These are phyloP conservation scores for Microcera coccophila DNA, from an alignment of 2,329 filamentous ascomycete species.

Conservation along the genomic window DNA sequence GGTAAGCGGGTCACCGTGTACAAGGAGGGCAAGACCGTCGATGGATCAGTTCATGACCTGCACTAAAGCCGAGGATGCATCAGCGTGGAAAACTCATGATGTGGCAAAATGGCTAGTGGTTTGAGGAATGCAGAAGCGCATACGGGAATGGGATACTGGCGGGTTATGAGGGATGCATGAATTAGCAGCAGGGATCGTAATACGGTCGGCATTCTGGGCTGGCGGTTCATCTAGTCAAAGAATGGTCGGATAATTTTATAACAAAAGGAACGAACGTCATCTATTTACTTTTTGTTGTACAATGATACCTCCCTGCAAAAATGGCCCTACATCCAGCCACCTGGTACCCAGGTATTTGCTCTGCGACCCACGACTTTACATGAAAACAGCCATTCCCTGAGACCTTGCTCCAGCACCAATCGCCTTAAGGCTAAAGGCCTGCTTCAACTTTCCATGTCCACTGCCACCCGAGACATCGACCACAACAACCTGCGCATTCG, in stretches of 20 bases:
- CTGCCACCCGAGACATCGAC: conserved; percentile 26
- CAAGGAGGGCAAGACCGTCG: conserved; percentile 12
- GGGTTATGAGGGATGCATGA: neutral
- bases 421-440: neutral
- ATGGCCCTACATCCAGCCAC: neutral
- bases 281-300: neutral
- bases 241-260: neutral
- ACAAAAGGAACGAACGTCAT: neutral
- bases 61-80: neutral
- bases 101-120: neutral
- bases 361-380: neutral
- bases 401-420: neutral
- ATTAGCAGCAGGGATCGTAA: neutral
- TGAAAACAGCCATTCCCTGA: neutral
- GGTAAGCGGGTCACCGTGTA: conserved; percentile 8
- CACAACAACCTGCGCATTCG: conserved; percentile 34
- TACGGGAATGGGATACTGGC: neutral
- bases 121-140: neutral
- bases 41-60: neutral
- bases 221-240: conserved; percentile 1
- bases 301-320: neutral
- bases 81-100: neutral
- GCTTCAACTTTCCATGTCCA: neutral
- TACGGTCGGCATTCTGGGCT: neutral
- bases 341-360: no score